Percentiles rank a stretch among this genome's conserved stretches.
phyloP scores from a whole-genome alignment of 495 filamentous ascomycete genomes.

The Neurospora sp. region DNA sequence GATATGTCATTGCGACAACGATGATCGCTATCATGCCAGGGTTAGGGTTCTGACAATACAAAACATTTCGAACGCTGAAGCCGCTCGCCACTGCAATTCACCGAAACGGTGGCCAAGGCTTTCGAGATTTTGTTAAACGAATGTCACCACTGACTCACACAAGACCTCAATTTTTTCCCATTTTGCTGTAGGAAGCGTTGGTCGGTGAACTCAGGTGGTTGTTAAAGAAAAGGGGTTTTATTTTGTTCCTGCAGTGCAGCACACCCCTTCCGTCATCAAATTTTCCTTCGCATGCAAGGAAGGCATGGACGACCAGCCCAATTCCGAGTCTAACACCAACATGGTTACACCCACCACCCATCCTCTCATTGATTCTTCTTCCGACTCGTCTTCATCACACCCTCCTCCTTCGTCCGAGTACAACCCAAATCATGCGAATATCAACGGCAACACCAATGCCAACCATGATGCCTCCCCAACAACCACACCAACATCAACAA shows the following conservation, averaged over 20 bases:
- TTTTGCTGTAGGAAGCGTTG: neutral
- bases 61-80: neutral
- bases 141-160: neutral
- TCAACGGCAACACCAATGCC: neutral
- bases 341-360: slow-evolving; percentile 12
- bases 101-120: neutral
- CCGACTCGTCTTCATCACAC: slow-evolving; percentile 8
- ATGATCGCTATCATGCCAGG: neutral
- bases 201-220: neutral
- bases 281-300: neutral
- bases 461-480: neutral
- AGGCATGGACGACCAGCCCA: neutral
- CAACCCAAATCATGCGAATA: neutral
- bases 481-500: neutral
- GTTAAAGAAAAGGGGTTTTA: neutral
- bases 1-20: neutral
- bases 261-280: neutral
- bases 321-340: neutral
- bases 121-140: neutral
- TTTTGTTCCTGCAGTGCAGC: neutral
- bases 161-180: neutral
- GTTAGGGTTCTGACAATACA: neutral
- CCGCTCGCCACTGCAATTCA: neutral
- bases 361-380: slow-evolving; percentile 6
- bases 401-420: neutral